Percentiles rank a stretch among this genome's conserved stretches.
Conservation (phyloP, 208 protist species). For the Herpetomonas muscarum region DNA sequence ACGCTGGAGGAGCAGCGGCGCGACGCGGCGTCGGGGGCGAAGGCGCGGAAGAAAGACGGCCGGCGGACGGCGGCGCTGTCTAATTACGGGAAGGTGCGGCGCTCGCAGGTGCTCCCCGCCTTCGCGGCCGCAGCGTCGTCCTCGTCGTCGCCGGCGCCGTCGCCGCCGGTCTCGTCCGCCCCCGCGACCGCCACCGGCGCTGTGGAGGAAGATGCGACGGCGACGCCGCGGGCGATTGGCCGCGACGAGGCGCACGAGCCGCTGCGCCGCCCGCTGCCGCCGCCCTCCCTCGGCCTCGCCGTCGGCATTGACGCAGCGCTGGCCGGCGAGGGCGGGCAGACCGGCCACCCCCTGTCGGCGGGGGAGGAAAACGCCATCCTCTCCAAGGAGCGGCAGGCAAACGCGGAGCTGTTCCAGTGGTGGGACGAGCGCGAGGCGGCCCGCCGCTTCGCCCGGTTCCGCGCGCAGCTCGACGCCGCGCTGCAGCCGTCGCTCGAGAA, state of each 20-base stretch:
- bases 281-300: slow-evolving; percentile 8
- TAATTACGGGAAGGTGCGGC: too few relatives aligned
- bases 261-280: slow-evolving; percentile 5
- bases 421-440: slow-evolving; percentile 49
- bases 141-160: too few relatives aligned
- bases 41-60: too few relatives aligned
- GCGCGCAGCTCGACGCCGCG: slow-evolving; percentile 20
- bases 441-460: slow-evolving; percentile 23
- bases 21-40: too few relatives aligned
- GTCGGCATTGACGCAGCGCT: slow-evolving; percentile 3
- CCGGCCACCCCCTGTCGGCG: slow-evolving; percentile 1
- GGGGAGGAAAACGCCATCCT: slow-evolving; percentile 3
- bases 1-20: too few relatives aligned
- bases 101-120: too few relatives aligned
- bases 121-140: too few relatives aligned
- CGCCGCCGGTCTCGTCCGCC: too few relatives aligned
- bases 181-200: neutral
- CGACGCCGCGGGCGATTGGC: neutral
- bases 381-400: neutral
- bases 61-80: too few relatives aligned
- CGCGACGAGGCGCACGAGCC: neutral
- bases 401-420: slow-evolving; percentile 38
- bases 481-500: slow-evolving; percentile 32
- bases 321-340: slow-evolving; percentile 4
- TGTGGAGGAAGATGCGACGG: neutral